Conservation (phyloP, 805 yeast genomes). For the Myxozyma neotropica region DNA sequence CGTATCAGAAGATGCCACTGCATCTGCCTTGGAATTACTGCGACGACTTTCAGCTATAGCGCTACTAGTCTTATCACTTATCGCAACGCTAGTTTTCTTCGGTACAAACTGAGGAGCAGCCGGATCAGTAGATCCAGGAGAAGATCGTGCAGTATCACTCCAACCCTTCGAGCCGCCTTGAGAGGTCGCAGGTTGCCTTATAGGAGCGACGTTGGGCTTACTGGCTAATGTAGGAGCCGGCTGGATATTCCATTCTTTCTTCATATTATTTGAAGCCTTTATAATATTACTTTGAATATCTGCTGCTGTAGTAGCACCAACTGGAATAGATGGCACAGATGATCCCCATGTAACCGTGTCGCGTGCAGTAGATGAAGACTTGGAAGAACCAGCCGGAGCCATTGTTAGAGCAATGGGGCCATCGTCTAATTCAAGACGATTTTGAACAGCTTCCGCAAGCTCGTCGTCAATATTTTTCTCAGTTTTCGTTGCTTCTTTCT, state of each 20-base stretch:
- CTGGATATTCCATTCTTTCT: neutral
- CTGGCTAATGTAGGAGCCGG: neutral
- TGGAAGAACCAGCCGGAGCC: neutral
- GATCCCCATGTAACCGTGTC: neutral
- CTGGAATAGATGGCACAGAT: neutral
- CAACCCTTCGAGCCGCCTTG: neutral
- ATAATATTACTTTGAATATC: neutral
- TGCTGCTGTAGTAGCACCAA: conserved; percentile 1
- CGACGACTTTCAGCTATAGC: too few species aligned
- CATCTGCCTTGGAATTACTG: too few species aligned
- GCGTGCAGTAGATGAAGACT: neutral
- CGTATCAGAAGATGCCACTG: neutral
- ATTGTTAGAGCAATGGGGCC: neutral
- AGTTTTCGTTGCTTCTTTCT: neutral
- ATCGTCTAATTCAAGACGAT: neutral
- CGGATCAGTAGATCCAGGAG: neutral
- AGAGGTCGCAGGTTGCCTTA: neutral
- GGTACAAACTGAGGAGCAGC: too few species aligned
- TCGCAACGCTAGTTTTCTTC: too few species aligned
- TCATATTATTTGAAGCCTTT: neutral
- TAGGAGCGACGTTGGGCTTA: neutral
- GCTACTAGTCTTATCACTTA: too few species aligned
- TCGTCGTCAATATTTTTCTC: neutral
- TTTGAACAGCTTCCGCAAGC: conserved; percentile 1
- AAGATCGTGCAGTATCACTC: neutral